phyloP scores from a whole-genome alignment of 176 grass and related monocot species.

The Triticum dicoccoides region DNA sequence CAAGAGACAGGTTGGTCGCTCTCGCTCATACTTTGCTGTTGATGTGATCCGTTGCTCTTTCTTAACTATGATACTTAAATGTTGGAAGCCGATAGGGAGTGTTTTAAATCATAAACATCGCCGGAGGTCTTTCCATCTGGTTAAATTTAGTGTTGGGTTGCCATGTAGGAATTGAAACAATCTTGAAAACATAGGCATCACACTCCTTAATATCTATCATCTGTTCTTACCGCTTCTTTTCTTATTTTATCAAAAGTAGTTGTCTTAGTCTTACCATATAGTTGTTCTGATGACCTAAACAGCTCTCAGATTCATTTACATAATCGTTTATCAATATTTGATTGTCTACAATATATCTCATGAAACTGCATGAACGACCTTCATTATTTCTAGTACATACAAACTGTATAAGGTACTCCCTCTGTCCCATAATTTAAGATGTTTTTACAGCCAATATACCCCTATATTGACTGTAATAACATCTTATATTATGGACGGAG shows the following conservation, averaged over 20 bases:
- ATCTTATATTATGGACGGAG: no score
- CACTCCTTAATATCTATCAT: neutral
- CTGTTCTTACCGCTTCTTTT: neutral
- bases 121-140: neutral
- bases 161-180: neutral
- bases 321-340: neutral
- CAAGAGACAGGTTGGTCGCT: constrained; percentile 71
- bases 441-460: no score
- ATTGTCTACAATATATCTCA: neutral
- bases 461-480: no score
- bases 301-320: neutral
- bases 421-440: no score
- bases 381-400: neutral
- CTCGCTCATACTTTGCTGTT: neutral
- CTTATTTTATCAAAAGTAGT: neutral
- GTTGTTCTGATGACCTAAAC: constrained; percentile 7
- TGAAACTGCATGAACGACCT: neutral
- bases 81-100: neutral
- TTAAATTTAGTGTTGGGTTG: neutral
- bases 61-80: neutral
- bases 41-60: neutral
- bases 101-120: neutral
- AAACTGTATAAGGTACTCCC: neutral
- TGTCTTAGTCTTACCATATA: neutral
- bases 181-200: neutral